phyloP scores from a whole-genome alignment of 441 rosid species.

The Gossypium davidsonii region DNA sequence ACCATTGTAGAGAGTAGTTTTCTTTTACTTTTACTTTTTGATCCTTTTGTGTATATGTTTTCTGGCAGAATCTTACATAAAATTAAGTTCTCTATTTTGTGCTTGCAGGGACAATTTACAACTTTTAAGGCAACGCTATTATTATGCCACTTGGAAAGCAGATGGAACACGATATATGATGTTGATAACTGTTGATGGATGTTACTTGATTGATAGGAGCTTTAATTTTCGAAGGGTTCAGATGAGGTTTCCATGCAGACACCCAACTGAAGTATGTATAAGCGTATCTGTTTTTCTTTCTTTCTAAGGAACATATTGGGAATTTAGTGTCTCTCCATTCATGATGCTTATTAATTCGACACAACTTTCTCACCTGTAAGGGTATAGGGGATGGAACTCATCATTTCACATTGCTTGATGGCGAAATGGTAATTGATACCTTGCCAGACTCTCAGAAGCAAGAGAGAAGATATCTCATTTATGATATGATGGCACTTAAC shows the following conservation, averaged over 20 bases:
- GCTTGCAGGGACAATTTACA: slow-evolving; percentile 81
- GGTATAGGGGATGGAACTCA: slow-evolving; percentile 74
- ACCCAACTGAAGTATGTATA: slow-evolving; percentile 60
- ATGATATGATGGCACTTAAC: slow-evolving; percentile 92
- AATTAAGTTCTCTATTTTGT: slow-evolving; percentile 11
- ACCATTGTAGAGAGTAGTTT: background rate
- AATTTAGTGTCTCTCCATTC: slow-evolving; percentile 7
- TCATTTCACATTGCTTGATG: slow-evolving; percentile 88
- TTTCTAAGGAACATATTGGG: slow-evolving; percentile 12
- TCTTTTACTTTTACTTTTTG: background rate
- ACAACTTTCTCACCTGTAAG: slow-evolving; percentile 33
- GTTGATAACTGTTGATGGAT: slow-evolving; percentile 86
- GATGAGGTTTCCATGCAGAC: slow-evolving; percentile 89
- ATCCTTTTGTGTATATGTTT: background rate
- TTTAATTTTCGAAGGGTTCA: slow-evolving; percentile 91
- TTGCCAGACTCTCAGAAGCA: slow-evolving; percentile 83
- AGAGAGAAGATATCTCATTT: slow-evolving; percentile 97
- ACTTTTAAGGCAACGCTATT: slow-evolving; percentile 89
- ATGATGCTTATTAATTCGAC: slow-evolving; percentile 16
- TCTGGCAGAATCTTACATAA: background rate
- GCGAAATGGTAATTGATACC: slow-evolving; percentile 96
- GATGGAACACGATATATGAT: slow-evolving; percentile 99
- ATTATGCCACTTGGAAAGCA: slow-evolving; percentile 99
- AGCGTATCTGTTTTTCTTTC: slow-evolving; percentile 17
- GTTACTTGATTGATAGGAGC: slow-evolving; percentile 83